Conservation (phyloP, 352 stramenopile genomes). For the Phytophthora kernoviae region DNA sequence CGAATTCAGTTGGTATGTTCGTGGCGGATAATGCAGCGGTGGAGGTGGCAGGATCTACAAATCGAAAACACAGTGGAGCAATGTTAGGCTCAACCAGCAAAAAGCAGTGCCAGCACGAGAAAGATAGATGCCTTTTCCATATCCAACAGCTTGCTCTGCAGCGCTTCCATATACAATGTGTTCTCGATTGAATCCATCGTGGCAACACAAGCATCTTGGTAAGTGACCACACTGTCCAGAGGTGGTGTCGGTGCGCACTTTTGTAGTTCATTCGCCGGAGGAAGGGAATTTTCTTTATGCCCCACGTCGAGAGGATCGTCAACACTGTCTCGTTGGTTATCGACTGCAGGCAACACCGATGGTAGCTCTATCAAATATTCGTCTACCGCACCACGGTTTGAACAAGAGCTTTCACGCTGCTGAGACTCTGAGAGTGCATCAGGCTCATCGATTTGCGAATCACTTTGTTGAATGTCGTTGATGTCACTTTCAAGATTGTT, state of each 20-base stretch:
- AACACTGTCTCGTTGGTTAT: not conserved
- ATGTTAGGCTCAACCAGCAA: no score
- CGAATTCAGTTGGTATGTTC: constrained; percentile 31
- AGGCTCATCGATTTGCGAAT: no score
- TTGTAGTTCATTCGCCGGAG: not conserved
- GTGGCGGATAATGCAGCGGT: constrained; percentile 20
- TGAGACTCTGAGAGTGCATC: no score
- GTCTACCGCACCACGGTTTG: no score
- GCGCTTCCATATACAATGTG: constrained; percentile 10
- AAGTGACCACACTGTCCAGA: not conserved
- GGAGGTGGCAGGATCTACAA: constrained; percentile 42
- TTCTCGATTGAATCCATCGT: constrained; percentile 7
- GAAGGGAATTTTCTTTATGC: not conserved
- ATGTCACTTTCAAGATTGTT: no score
- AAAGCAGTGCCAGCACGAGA: no score
- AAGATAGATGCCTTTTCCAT: constrained; percentile 34
- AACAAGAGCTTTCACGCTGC: no score
- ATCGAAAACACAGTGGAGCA: constrained; percentile 5
- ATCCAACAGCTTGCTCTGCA: constrained; percentile 25
- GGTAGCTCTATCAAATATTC: no score
- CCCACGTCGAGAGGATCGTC: no score
- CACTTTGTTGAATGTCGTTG: no score
- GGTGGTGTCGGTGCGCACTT: constrained; percentile 1
- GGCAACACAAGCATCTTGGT: not conserved
- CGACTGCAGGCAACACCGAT: no score